A percentile compares a stretch with the other conserved stretches of the same genome.
Evolutionary conservation across 208 protist species (phyloP).

Genomic region (Crithidia expoeki): DNA sequence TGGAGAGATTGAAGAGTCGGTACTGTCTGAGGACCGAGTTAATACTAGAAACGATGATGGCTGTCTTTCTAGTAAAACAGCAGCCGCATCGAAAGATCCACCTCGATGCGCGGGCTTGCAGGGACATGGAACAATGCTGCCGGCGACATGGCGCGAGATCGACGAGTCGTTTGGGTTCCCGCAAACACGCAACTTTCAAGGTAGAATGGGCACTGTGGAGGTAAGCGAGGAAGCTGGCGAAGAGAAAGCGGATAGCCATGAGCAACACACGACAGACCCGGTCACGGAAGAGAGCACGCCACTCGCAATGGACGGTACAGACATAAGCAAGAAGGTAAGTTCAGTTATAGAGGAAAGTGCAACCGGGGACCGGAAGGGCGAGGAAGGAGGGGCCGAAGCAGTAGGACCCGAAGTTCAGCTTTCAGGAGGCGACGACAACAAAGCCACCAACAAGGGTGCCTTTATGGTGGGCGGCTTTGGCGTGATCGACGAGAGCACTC

Average conservation of each 20-base stretch:
- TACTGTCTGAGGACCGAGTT: not conserved
- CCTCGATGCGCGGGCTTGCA: too few species aligned
- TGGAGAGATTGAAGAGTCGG: not conserved
- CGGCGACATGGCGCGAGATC: slow-evolving; percentile 3
- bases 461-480: not conserved
- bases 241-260: not conserved
- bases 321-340: too few species aligned
- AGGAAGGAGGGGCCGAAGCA: not conserved
- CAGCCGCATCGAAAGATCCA: not conserved
- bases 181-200: not conserved
- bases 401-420: not conserved
- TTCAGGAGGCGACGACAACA: not conserved
- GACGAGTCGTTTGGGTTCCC: not conserved
- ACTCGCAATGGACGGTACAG: too few species aligned
- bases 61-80: not conserved
- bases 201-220: not conserved
- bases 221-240: not conserved
- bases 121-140: not conserved
- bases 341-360: too few species aligned
- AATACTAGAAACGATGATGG: not conserved
- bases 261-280: too few species aligned
- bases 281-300: too few species aligned
- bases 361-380: not conserved
- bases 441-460: too few species aligned
- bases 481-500: not conserved